Evolutionary conservation across 805 yeast species (phyloP), one percentile per base, ranked within the genome.

Genomic region (Cyberlindnera amylophila): DNA sequence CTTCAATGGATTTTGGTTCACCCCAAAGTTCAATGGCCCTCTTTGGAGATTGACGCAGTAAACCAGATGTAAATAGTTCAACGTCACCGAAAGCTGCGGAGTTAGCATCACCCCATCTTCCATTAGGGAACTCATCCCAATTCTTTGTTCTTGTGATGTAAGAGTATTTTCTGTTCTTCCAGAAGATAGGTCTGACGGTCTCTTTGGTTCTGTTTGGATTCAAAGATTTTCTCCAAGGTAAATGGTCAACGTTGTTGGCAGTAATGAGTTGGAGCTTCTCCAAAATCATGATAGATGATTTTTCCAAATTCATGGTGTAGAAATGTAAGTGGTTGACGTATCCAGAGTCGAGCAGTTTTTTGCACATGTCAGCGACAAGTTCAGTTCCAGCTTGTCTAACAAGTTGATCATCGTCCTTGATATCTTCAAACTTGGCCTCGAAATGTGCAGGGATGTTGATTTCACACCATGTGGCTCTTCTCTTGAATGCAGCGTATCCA

Each of bases 81-180:
- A 89, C 73, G 51, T 86, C 95, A 56, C 96, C 96, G 66, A 85
- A 90, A 2, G 98, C 98, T 4, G 99, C 99, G 33, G 98, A 93
- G 46, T 96, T 74, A 3, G 97, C 86, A 62, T 93, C 97, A 57
- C 99, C 99, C 90, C 96, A 93, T 68, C 99, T 75, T 47, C 99
- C 99, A 64, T 91, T 93, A 39, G 99, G 99, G 59, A 91, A 93
- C 64, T 93, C 99, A 66, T 93, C 99, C 89, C 99, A 93, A 44
- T 84, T 82, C 19, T 93, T 79, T 8, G 97, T 91, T 63, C 98
- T 76, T 36, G 88, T 77, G 47, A 88, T 80, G 62, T 91, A 91
- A 13, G 95, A 81, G 63, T 84, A 85, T 57, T 90, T 90, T 69
- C 97, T 79, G 63, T 88, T 85, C 61, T 87, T 85, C 98, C 98